A percentile compares a stretch with the other conserved stretches of the same genome.
phyloP scores from a whole-genome alignment of 2,329 filamentous ascomycete species.

The Blastomyces emzantsi region DNA sequence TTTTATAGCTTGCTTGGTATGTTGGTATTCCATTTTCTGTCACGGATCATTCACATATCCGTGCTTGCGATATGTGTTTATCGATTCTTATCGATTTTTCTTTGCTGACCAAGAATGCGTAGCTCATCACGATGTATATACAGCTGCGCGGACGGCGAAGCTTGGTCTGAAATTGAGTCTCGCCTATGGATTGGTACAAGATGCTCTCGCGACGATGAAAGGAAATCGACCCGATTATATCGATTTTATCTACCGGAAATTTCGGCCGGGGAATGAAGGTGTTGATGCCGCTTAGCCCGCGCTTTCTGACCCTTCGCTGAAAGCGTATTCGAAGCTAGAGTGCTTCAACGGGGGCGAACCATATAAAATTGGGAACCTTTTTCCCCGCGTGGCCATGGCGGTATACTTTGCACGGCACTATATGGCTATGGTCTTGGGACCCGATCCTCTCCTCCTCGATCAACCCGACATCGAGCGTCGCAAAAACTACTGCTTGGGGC shows the following conservation, averaged over 20 bases:
- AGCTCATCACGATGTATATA: constrained; percentile 73
- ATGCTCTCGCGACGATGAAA: constrained; percentile 58
- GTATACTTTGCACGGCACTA: not conserved
- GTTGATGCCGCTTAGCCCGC: not conserved
- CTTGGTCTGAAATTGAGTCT: constrained; percentile 71
- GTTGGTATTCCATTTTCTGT: constrained; percentile 25
- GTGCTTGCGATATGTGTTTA: constrained; percentile 1
- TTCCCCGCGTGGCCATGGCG: not conserved
- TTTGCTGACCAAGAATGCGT: constrained; percentile 14
- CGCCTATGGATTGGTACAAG: constrained; percentile 71
- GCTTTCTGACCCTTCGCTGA: not conserved
- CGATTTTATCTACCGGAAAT: constrained; percentile 10
- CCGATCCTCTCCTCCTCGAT: not conserved
- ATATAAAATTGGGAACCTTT: not conserved
- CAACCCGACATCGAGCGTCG: not conserved
- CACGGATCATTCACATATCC: constrained; percentile 1
- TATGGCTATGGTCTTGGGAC: not conserved
- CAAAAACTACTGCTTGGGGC: too few relatives aligned
- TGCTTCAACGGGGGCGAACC: not conserved
- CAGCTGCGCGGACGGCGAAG: constrained; percentile 67
- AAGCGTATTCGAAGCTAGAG: not conserved
- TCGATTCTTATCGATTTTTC: constrained; percentile 4
- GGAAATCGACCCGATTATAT: constrained; percentile 69
- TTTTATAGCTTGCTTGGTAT: constrained; percentile 78
- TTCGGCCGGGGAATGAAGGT: not conserved